Evolutionary conservation across 2,329 filamentous ascomycete genomes (phyloP).

Genomic region (Paramyrothecium roridum): DNA sequence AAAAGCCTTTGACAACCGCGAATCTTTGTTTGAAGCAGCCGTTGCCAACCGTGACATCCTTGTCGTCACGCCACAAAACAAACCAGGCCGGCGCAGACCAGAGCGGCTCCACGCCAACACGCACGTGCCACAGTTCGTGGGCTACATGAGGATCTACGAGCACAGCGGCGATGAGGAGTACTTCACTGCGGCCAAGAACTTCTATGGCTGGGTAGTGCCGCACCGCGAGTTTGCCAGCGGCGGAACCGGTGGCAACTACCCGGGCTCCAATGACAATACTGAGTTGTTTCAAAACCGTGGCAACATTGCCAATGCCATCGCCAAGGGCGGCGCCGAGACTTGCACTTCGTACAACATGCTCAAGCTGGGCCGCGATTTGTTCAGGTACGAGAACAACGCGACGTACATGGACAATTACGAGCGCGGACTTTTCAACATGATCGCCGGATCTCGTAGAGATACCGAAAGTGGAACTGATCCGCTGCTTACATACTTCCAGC

Average conservation of each 20-base stretch:
- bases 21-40: constrained; percentile 24
- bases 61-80: constrained; percentile 19
- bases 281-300: constrained; percentile 28
- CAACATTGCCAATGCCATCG: constrained; percentile 27
- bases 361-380: constrained; percentile 27
- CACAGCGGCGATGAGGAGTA: constrained; percentile 23
- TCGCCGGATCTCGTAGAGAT: constrained; percentile 25
- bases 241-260: constrained; percentile 24
- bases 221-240: constrained; percentile 25
- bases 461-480: constrained; percentile 15
- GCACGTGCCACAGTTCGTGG: constrained; percentile 26
- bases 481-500: constrained; percentile 27
- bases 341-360: constrained; percentile 28
- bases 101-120: constrained; percentile 26
- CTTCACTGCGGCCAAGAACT: constrained; percentile 24
- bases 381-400: constrained; percentile 26
- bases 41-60: constrained; percentile 24
- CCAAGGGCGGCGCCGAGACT: constrained; percentile 22
- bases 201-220: constrained; percentile 28
- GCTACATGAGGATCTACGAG: constrained; percentile 25
- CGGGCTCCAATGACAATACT: constrained; percentile 23
- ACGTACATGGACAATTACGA: constrained; percentile 30
- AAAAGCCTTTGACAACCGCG: constrained; percentile 26
- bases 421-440: constrained; percentile 28
- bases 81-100: constrained; percentile 22